Percentiles rank a stretch among this genome's conserved stretches.
Conservation (phyloP, 129 eudicot genomes). For the Escallonia herrerae region DNA sequence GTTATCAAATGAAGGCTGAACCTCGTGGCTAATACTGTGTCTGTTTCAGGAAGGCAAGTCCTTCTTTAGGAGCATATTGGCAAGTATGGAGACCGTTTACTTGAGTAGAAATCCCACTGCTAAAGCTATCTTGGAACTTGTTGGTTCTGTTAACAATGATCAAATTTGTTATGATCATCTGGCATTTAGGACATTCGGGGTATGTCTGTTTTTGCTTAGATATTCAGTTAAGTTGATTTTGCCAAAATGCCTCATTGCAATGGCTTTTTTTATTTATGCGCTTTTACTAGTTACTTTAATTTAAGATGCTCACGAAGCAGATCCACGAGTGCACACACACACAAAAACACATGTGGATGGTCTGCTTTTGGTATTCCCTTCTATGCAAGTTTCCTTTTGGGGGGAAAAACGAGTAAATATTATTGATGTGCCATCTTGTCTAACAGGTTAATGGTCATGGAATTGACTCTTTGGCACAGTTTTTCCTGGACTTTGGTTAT, state of each 20-base stretch:
- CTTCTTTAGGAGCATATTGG: slow-evolving; percentile 63
- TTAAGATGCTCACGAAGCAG: too few species aligned
- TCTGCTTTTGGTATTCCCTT: neutral
- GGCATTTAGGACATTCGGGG: slow-evolving; percentile 93
- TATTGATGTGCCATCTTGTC: slow-evolving; percentile 6
- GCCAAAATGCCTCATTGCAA: neutral
- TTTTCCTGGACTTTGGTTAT: slow-evolving; percentile 78
- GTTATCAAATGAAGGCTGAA: neutral
- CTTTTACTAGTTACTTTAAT: neutral
- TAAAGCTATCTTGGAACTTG: slow-evolving; percentile 65
- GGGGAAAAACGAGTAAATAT: neutral
- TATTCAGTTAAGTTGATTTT: neutral
- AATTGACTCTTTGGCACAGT: slow-evolving; percentile 62
- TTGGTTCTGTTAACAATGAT: slow-evolving; percentile 50
- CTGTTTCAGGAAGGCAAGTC: slow-evolving; percentile 60
- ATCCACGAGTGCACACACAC: too few species aligned
- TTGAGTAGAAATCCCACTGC: slow-evolving; percentile 86
- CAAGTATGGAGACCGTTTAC: slow-evolving; percentile 66
- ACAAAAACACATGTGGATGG: too few species aligned
- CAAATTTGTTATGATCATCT: slow-evolving; percentile 83
- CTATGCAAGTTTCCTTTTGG: neutral
- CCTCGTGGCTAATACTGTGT: slow-evolving; percentile 5
- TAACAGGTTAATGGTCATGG: slow-evolving; percentile 79
- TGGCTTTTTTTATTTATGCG: neutral
- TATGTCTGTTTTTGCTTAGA: slow-evolving; percentile 13